Conservation (phyloP, 176 grass and related monocot species). For the Cenchrus americanus region DNA sequence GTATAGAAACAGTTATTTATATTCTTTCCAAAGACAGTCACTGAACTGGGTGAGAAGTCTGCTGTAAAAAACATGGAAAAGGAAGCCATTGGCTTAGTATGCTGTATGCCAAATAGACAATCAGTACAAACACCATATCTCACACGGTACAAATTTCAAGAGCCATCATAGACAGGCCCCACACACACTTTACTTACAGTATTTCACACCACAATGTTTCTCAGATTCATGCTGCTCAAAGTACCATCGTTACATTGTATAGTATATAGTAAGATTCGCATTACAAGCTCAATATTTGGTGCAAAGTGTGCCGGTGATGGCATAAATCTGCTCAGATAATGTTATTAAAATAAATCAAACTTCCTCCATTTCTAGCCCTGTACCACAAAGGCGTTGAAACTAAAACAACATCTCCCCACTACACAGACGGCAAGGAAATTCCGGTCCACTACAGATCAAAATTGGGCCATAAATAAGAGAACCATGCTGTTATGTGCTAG, state of each 20-base stretch:
- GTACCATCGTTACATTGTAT: not conserved
- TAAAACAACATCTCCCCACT: not conserved
- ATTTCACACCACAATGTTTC: not conserved
- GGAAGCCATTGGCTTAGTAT: not conserved
- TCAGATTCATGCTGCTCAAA: not conserved
- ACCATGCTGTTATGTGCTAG: constrained; percentile 21
- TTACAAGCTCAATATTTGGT: not conserved
- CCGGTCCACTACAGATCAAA: constrained; percentile 21
- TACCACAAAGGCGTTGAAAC: constrained; percentile 12
- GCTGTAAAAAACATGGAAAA: not conserved
- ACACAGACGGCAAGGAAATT: not conserved
- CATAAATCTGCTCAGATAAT: not conserved
- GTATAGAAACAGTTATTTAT: constrained; percentile 6
- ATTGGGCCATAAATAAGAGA: constrained; percentile 19
- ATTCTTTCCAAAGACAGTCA: not conserved
- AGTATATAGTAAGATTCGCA: not conserved
- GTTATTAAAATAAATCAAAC: not conserved
- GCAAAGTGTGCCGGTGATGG: constrained; percentile 1
- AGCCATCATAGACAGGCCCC: not conserved
- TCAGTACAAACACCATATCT: not conserved
- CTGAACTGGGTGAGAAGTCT: not conserved
- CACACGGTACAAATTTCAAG: not conserved
- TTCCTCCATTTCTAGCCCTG: not conserved
- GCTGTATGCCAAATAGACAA: not conserved
- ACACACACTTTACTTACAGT: not conserved